These are phyloP conservation scores for Ascochyta lentis DNA, from an alignment of 2,329 filamentous ascomycete species.

Conservation along the genomic window DNA sequence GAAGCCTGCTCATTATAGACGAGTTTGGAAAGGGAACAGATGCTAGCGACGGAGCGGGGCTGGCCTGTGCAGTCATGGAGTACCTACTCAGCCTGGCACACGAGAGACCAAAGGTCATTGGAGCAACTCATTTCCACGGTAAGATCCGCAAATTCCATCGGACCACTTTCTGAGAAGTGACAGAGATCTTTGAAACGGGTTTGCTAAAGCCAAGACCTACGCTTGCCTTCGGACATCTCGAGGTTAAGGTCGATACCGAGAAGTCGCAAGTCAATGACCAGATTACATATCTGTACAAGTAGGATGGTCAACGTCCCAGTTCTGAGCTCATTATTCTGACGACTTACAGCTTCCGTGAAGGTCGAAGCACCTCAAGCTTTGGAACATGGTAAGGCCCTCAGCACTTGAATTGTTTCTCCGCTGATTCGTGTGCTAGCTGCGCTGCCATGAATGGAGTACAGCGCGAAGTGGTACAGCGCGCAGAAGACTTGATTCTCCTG, in stretches of 20 bases:
- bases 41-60: slow-evolving; percentile 67
- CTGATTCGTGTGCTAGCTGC: slow-evolving; percentile 59
- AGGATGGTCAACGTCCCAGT: slow-evolving; percentile 24
- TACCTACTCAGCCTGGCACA: slow-evolving; percentile 59
- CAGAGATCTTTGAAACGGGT: slow-evolving; percentile 73
- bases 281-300: slow-evolving; percentile 76
- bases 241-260: slow-evolving; percentile 66
- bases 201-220: slow-evolving; percentile 60
- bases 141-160: slow-evolving; percentile 44
- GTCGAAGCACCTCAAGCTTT: slow-evolving; percentile 80
- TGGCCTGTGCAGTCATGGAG: slow-evolving; percentile 67
- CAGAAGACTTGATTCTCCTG: slow-evolving; percentile 74
- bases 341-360: slow-evolving; percentile 57
- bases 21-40: slow-evolving; percentile 83
- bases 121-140: slow-evolving; percentile 69
- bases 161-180: slow-evolving; percentile 53
- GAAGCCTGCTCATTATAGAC: slow-evolving; percentile 86
- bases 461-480: slow-evolving; percentile 72
- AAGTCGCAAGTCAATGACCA: slow-evolving; percentile 64
- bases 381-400: slow-evolving; percentile 65
- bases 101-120: slow-evolving; percentile 65
- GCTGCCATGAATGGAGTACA: slow-evolving; percentile 88
- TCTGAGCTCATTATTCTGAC: slow-evolving; percentile 18
- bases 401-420: too few species aligned
- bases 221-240: slow-evolving; percentile 73